Base-by-base conservation (phyloP, 2,329 filamentous ascomycete species). In the Talaromyces sp. region DNA sequence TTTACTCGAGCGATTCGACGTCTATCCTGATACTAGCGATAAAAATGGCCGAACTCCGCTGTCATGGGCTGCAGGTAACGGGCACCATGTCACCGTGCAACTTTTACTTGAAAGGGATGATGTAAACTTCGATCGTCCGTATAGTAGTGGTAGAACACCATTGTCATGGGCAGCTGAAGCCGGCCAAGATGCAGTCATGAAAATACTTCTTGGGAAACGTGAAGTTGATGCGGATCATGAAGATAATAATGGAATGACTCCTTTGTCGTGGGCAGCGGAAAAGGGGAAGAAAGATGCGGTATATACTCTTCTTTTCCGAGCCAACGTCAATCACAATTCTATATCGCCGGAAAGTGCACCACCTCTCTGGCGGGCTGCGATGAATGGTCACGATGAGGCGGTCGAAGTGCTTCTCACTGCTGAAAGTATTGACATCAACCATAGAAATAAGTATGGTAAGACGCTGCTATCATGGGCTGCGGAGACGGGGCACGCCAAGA, bases 131-230 rank as follows among this genome's bases (percentile, higher is more conserved):
- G 31, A 61, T 41, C 19, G 4, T 7, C 9, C 19, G 17, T 35
- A 64, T 35, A 19, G n/a, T 45, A 7, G 35, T 43, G 62, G 62
- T 11, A 45, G 27, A 15, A 64, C 62, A n/a, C 43, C 62, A 11
- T 41, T 64, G 9, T 50, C 43, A 52, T 52, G 41, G 56, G 56
- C 52, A 17, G 56, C 62, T 15, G 31, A 15, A 45, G 22, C 31
- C 15, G 62, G 62, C 5, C 19, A 64, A 10, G 13, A 6, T 37
- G 8, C 3, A 13, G 8, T 64, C 4, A 17, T 60, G 37, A 41
- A 60, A 35, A 50, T 39, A 19, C 62, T 64, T 35, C 62, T 64
- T 27, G 17, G 8, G 4, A 64, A 33, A 6, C 22, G 2, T 7
- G 33, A 35, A n/a, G 54, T 64, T 5, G 37, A 64, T n/a, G 11